A percentile compares a stretch with the other conserved stretches of the same genome.
Conservation (phyloP, 129 eudicot genomes). For the Chrysanthemum makinoi region DNA sequence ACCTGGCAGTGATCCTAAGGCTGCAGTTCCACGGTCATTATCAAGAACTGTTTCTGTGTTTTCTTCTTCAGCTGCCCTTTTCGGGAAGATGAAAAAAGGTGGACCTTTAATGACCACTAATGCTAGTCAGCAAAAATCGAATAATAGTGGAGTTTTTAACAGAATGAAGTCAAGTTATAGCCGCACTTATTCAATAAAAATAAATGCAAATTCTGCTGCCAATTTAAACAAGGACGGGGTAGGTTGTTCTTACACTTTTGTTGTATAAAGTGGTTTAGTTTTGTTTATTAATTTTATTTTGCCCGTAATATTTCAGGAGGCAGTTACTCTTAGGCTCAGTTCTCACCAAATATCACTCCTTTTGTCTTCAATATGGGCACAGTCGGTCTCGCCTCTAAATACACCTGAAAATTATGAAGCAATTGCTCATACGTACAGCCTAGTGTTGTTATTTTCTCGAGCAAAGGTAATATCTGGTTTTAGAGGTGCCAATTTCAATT, state of each 20-base stretch:
- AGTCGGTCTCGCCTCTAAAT: conserved; percentile 66
- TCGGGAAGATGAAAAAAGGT: conserved; percentile 68
- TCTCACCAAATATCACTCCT: conserved; percentile 77
- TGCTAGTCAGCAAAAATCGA: conserved; percentile 33
- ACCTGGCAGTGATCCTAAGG: conserved; percentile 32
- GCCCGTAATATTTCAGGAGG: conserved; percentile 43
- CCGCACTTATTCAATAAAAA: conserved; percentile 54
- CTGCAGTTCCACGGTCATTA: conserved; percentile 59
- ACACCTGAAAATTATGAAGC: conserved; percentile 85
- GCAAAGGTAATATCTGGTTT: conserved; percentile 59
- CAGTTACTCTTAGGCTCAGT: conserved; percentile 70
- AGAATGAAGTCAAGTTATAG: conserved; percentile 75
- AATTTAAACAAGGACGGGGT: conserved; percentile 53
- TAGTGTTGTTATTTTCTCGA: conserved; percentile 76
- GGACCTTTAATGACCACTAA: conserved; percentile 44
- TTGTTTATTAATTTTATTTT: not conserved
- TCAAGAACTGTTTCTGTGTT: conserved; percentile 95
- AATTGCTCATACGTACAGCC: conserved; percentile 87
- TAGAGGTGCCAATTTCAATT: not conserved
- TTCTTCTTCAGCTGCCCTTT: conserved; percentile 98
- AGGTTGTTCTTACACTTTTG: conserved; percentile 24
- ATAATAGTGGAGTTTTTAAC: conserved; percentile 49
- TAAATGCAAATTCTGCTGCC: conserved; percentile 36
- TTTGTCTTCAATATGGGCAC: conserved; percentile 86
- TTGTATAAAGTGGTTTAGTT: conserved; percentile 1